phyloP scores from a whole-genome alignment of 2,329 filamentous ascomycete species.

The Paecilomyces variotii region DNA sequence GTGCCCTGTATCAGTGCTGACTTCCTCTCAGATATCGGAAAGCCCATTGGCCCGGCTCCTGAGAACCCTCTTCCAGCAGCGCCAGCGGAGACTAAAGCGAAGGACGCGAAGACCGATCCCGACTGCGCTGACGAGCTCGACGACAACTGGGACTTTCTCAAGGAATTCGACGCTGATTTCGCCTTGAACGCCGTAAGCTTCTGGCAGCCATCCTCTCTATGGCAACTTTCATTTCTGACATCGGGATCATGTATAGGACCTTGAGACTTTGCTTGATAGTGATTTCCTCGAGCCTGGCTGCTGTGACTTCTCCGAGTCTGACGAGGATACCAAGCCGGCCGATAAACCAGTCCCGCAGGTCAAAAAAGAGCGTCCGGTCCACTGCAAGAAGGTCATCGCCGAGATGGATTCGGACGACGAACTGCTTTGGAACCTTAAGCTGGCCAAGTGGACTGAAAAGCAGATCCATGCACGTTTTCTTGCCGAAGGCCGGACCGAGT shows the following conservation, averaged over 20 bases:
- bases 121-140: background rate
- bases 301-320: background rate
- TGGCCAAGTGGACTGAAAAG: constrained; percentile 32
- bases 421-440: constrained; percentile 24
- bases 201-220: background rate
- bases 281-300: background rate
- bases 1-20: background rate
- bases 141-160: background rate
- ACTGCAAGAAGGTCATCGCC: constrained; percentile 34
- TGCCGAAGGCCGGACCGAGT: constrained; percentile 35
- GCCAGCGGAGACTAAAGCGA: background rate
- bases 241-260: background rate
- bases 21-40: background rate
- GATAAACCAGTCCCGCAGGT: constrained; percentile 16
- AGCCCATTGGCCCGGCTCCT: background rate
- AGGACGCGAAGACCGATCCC: background rate
- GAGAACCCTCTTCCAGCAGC: background rate
- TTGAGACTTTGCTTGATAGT: background rate
- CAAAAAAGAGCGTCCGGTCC: constrained; percentile 31
- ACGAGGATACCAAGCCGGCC: background rate
- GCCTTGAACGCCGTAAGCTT: background rate
- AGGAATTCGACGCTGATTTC: background rate
- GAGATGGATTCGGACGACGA: constrained; percentile 43
- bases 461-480: constrained; percentile 36
- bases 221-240: background rate